Percentiles rank a stretch among this genome's conserved stretches.
Conservation (phyloP, 257 asterid genomes). For the Solanum corneliomulleri region DNA sequence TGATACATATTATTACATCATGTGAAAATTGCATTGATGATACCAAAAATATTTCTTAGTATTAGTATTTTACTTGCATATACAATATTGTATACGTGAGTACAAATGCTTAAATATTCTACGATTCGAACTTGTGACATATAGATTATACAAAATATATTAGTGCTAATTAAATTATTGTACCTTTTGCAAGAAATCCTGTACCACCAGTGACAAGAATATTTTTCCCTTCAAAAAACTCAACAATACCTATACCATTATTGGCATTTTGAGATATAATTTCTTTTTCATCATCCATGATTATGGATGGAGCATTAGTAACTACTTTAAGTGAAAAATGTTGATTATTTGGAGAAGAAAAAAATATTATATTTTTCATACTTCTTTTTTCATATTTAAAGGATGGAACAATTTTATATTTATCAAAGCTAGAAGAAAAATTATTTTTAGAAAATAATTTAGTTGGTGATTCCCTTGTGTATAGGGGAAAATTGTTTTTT, state of each 20-base stretch:
- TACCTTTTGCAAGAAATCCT: constrained; percentile 69
- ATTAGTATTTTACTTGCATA: neutral
- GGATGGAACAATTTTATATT: neutral
- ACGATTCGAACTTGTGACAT: neutral
- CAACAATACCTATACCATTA: constrained; percentile 42
- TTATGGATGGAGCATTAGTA: neutral
- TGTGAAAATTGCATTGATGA: too few species aligned
- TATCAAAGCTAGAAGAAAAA: neutral
- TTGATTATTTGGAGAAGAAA: neutral
- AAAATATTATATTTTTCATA: neutral
- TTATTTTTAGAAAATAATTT: neutral
- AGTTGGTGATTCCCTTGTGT: neutral
- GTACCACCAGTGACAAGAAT: constrained; percentile 63
- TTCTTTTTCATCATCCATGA: neutral
- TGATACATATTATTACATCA: neutral
- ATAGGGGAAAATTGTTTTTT: neutral
- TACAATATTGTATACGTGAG: neutral
- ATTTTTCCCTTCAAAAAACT: constrained; percentile 35
- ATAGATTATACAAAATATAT: neutral
- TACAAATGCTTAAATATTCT: neutral
- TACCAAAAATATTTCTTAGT: neutral
- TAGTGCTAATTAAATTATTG: neutral
- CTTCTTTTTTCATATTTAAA: neutral
- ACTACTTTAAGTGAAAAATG: neutral
- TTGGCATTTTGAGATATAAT: neutral